Percentiles rank a stretch among this genome's conserved stretches.
Conservation (phyloP, 805 yeast genomes). For the Ogataea neopini region DNA sequence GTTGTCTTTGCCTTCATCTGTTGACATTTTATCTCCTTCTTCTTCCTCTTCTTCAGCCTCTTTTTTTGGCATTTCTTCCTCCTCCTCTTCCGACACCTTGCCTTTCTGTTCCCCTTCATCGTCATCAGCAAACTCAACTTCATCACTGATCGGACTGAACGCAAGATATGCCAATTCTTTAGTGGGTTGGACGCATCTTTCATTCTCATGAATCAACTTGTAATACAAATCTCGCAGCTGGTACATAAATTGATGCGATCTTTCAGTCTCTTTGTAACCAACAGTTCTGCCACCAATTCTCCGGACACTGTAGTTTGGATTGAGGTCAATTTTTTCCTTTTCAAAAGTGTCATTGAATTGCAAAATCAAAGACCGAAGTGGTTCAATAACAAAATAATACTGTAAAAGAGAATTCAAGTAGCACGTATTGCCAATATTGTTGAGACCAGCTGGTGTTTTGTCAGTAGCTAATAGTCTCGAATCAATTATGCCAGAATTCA, state of each 20-base stretch:
- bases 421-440: conserved; percentile 95
- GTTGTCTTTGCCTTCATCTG: conserved; percentile 39
- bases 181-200: conserved; percentile 74
- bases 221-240: conserved; percentile 69
- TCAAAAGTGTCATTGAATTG: conserved; percentile 46
- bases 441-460: conserved; percentile 87
- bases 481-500: conserved; percentile 64
- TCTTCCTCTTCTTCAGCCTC: conserved; percentile 50
- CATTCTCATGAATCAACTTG: conserved; percentile 63
- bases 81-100: conserved; percentile 78
- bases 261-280: conserved; percentile 70
- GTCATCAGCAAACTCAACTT: conserved; percentile 53
- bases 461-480: conserved; percentile 58
- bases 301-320: conserved; percentile 44
- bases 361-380: conserved; percentile 68
- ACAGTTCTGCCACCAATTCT: conserved; percentile 88
- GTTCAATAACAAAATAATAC: conserved; percentile 83
- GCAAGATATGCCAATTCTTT: conserved; percentile 87
- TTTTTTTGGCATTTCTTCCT: conserved; percentile 79
- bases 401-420: conserved; percentile 88
- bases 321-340: conserved; percentile 29
- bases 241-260: conserved; percentile 80
- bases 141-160: conserved; percentile 68
- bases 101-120: conserved; percentile 63
- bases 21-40: conserved; percentile 37